Evolutionary conservation across 768 basidiomycete genomes (phyloP), one percentile per base, ranked within the genome.

Genomic region (Panaeolus papilionaceus): DNA sequence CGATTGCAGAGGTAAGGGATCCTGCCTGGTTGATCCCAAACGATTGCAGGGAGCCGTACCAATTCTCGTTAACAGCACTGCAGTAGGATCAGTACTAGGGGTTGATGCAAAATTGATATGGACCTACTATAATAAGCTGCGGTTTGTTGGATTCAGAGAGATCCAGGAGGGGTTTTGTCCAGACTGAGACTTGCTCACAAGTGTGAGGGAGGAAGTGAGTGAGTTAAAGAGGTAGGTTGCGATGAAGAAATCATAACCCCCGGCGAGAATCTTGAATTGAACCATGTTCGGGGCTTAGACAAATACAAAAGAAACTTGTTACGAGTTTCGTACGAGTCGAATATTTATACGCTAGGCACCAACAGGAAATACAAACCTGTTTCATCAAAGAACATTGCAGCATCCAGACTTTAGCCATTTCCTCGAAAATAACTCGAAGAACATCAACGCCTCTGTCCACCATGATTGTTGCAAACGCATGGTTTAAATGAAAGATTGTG

Each of bases 131-230:
- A 91, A 81, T 26, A 90, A 81, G 68, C 80, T 87, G 26, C 79
- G 78, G 76, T 91, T 87, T 7, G 82, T 85, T 0, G 86, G 86
- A 66, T 89, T 85, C 10, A 76, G 75, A 5, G 82, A 77, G 33
- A 92, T 86, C 91, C 90, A 92, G 2, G 89, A 89, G 2, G 86
- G 82, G 72, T 83, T 86, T 0, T 72, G 73, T 0, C 87, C 87
- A 7, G 86, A 83, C 10, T 85, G 79, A 6, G 80, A 85, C 73
- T 85, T 84, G 71, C 78, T 76, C 40, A 84, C 65, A 20, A 88
- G 78, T 2, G 84, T 80, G 61, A 92, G 76, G 4, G 83, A 76
- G 16, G 79, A 80, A 18, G 80, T 78, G 28, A 84, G 79, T 10
- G 86, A 77, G 72, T 87, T 84, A 78, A 92, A 92, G 42, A 86